These are phyloP conservation scores for Podaxis sp. DNA, from an alignment of 768 basidiomycete genomes.

Conservation along the genomic window DNA sequence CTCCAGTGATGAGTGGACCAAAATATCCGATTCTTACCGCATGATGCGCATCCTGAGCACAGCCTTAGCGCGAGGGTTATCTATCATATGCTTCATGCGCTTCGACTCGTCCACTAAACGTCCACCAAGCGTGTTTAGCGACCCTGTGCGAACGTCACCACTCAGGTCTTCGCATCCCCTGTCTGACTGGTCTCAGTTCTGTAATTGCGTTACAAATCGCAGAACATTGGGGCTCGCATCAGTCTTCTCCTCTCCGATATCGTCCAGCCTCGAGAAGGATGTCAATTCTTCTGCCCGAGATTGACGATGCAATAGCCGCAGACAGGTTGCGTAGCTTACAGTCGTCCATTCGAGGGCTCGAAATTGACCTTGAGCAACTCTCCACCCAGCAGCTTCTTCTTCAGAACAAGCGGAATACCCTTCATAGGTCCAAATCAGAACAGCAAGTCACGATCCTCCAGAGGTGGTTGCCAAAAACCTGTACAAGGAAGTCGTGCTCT, in stretches of 20 bases:
- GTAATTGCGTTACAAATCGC: neutral
- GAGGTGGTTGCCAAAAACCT: neutral
- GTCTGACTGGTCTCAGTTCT: neutral
- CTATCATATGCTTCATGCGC: neutral
- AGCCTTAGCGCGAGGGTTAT: neutral
- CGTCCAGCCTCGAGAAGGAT: neutral
- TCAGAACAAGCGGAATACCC: neutral
- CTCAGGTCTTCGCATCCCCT: neutral
- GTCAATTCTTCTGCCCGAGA: constrained; percentile 7
- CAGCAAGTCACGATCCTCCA: neutral
- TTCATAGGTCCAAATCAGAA: neutral
- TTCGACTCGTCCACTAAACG: neutral
- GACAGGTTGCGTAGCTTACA: neutral
- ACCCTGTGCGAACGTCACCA: neutral
- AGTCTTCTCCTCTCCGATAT: neutral
- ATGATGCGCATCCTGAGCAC: neutral
- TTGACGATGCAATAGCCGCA: neutral
- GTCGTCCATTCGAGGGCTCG: neutral
- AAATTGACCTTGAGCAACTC: neutral
- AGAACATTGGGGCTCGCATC: neutral
- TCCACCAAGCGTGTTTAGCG: neutral
- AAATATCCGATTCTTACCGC: neutral
- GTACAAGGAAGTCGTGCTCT: neutral
- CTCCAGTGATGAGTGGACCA: neutral
- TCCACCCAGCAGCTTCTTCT: neutral